phyloP scores from a whole-genome alignment of 2,329 filamentous ascomycete species.

The Phaeosphaeriaceae sp. region DNA sequence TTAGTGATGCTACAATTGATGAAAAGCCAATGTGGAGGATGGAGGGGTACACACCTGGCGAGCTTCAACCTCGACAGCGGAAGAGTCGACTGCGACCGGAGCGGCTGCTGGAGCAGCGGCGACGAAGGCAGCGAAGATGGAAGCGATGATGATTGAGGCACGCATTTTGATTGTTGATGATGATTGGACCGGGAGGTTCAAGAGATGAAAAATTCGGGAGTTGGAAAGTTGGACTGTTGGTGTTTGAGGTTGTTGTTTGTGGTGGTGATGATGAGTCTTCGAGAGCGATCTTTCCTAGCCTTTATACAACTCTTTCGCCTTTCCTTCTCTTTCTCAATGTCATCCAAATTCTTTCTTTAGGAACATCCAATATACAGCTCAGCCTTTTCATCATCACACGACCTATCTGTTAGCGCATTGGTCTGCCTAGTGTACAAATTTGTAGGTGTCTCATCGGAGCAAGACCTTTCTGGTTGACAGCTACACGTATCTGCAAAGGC shows the following conservation, averaged over 20 bases:
- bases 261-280: neutral
- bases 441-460: neutral
- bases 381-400: neutral
- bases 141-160: constrained; percentile 14
- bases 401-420: neutral
- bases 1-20: neutral
- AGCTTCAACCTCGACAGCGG: neutral
- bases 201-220: neutral
- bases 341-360: neutral
- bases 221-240: neutral
- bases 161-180: constrained; percentile 14
- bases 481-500: neutral
- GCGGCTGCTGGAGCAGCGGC: constrained; percentile 8
- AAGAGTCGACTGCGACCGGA: neutral
- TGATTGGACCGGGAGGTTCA: neutral
- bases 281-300: neutral
- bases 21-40: neutral
- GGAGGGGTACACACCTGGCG: constrained; percentile 7
- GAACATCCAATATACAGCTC: neutral
- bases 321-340: neutral
- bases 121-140: constrained; percentile 16
- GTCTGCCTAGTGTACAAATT: neutral
- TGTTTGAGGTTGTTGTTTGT: neutral
- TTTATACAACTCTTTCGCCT: neutral
- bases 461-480: neutral